phyloP scores from a whole-genome alignment of 768 basidiomycete genomes.

The Cystobasidium tubakii region DNA sequence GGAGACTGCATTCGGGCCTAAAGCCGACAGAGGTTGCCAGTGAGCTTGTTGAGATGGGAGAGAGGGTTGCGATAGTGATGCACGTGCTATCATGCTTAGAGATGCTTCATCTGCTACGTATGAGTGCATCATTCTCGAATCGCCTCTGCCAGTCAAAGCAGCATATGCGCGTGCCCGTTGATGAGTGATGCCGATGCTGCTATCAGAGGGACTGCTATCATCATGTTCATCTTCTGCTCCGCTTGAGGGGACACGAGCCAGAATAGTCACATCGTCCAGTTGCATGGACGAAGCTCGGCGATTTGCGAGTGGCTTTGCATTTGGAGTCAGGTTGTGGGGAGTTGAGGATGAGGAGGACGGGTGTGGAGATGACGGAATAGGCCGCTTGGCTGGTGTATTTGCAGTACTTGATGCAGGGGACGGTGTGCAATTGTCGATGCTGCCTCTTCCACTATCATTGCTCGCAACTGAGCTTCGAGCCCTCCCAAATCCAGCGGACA shows the following conservation, averaged over 20 bases:
- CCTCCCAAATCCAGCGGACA: neutral
- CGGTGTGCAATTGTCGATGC: neutral
- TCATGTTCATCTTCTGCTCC: neutral
- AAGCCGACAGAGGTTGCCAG: neutral
- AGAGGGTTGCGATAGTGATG: neutral
- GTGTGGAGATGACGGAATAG: neutral
- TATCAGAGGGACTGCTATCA: neutral
- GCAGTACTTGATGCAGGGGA: neutral
- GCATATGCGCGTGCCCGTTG: slow-evolving; percentile 1
- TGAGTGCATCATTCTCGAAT: neutral
- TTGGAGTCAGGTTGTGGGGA: neutral
- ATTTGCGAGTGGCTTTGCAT: neutral
- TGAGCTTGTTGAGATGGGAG: neutral
- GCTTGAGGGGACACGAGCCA: neutral
- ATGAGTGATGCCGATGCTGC: neutral
- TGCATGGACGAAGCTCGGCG: neutral
- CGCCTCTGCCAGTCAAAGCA: neutral
- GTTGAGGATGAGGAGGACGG: neutral
- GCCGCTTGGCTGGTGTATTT: neutral
- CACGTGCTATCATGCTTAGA: neutral
- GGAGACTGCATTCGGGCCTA: neutral
- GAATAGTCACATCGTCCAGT: neutral
- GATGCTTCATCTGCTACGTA: neutral
- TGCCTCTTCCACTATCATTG: slow-evolving; percentile 1
- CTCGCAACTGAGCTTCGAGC: neutral